phyloP scores from a whole-genome alignment of 768 basidiomycete species.

The Hygrocybe coccinea region DNA sequence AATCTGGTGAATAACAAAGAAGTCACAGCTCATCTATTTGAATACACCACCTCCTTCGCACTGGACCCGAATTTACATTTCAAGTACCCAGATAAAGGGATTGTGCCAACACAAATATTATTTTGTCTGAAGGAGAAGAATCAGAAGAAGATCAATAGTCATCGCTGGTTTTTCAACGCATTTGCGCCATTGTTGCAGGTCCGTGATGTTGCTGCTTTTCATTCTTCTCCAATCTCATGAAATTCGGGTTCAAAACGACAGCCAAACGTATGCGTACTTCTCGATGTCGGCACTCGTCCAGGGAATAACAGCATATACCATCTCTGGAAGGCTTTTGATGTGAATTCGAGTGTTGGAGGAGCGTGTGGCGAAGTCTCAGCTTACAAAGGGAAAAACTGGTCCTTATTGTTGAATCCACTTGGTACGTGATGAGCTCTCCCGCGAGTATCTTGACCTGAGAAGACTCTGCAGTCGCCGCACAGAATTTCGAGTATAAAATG shows the following conservation, averaged over 20 bases:
- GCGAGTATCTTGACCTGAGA: not conserved
- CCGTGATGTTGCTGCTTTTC: constrained; percentile 12
- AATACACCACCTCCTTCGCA: constrained; percentile 80
- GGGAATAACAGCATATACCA: constrained; percentile 85
- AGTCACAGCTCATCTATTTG: constrained; percentile 67
- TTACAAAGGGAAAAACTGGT: constrained; percentile 90
- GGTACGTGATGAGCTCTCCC: constrained; percentile 39
- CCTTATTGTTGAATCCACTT: constrained; percentile 74
- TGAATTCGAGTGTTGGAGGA: constrained; percentile 88
- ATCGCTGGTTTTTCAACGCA: constrained; percentile 97
- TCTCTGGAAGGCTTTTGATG: constrained; percentile 92
- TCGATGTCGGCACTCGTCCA: constrained; percentile 93
- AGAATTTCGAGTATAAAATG: constrained; percentile 94
- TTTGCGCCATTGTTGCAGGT: constrained; percentile 80
- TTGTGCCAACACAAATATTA: constrained; percentile 91
- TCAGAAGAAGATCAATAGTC: constrained; percentile 95
- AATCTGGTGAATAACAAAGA: constrained; percentile 68
- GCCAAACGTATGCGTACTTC: constrained; percentile 88
- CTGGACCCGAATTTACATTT: constrained; percentile 78
- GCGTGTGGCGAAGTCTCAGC: constrained; percentile 96
- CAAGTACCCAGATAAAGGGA: constrained; percentile 86
- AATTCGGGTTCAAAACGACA: constrained; percentile 20
- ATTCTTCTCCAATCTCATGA: not conserved
- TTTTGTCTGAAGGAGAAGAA: constrained; percentile 92
- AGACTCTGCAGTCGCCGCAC: constrained; percentile 65